A percentile compares a stretch with the other conserved stretches of the same genome.
Evolutionary conservation across 768 basidiomycete genomes (phyloP).

Genomic region (Mycena vitilis): DNA sequence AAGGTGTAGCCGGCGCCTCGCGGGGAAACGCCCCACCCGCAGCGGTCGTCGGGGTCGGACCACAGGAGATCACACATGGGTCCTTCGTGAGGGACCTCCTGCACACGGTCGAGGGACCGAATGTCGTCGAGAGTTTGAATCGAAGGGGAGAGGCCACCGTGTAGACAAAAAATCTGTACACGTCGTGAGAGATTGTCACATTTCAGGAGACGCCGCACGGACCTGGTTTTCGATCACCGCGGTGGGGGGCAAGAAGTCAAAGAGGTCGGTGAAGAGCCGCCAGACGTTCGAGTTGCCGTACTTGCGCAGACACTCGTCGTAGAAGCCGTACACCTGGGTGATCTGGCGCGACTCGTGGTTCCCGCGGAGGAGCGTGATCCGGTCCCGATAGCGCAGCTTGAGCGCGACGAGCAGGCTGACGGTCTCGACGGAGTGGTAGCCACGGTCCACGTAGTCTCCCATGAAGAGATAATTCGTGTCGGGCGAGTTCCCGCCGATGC

Average conservation of each 20-base stretch:
- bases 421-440: conserved; percentile 99
- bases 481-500: conserved; percentile 98
- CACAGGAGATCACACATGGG: conserved; percentile 99
- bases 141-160: conserved; percentile 97
- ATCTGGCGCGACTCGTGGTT: conserved; percentile 99
- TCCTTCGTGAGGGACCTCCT: conserved; percentile 99
- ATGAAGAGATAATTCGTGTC: conserved; percentile 99
- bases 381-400: conserved; percentile 97
- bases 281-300: conserved; percentile 99
- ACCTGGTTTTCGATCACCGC: conserved; percentile 99
- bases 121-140: conserved; percentile 99
- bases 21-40: conserved; percentile 99
- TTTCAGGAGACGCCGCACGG: conserved; percentile 49
- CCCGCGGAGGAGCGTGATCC: conserved; percentile 96
- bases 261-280: conserved; percentile 98
- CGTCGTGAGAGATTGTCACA: conserved; percentile 24
- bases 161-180: conserved; percentile 94
- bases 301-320: conserved; percentile 99
- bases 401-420: conserved; percentile 96
- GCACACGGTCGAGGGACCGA: conserved; percentile 97
- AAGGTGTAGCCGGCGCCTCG: conserved; percentile 99
- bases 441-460: conserved; percentile 99
- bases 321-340: conserved; percentile 99
- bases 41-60: conserved; percentile 99
- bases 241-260: conserved; percentile 96